Percentiles rank a stretch among this genome's conserved stretches.
phyloP scores from a whole-genome alignment of 129 eudicot genomes.

The Flaveria sonorensis region DNA sequence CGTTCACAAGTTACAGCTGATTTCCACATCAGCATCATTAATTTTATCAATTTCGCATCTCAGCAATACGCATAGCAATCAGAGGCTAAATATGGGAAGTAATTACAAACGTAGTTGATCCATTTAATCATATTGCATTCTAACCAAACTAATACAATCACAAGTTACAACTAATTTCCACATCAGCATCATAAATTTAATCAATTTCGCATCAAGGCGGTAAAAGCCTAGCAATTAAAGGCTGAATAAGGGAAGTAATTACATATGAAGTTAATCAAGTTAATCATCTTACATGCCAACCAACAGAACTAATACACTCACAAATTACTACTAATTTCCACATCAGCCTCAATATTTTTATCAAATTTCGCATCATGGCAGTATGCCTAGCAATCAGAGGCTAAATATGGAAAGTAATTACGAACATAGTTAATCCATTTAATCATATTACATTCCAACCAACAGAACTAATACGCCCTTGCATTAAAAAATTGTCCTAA shows the following conservation, averaged over 20 bases:
- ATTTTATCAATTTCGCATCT: background rate
- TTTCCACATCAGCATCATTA: conserved; percentile 13
- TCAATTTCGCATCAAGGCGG: background rate
- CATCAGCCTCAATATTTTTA: background rate
- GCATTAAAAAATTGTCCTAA: background rate
- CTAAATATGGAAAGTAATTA: background rate
- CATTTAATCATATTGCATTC: too few species aligned
- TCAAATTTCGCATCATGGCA: background rate
- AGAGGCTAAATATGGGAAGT: background rate
- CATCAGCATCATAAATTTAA: background rate
- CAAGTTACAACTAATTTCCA: conserved; percentile 17
- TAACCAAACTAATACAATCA: background rate
- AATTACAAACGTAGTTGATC: too few species aligned
- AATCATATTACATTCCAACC: background rate
- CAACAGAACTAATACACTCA: background rate
- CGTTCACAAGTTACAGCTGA: conserved; percentile 1
- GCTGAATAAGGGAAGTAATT: background rate
- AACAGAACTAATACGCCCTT: background rate
- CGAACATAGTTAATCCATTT: too few species aligned
- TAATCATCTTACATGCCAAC: background rate
- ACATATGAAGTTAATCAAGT: background rate
- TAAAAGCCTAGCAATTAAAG: background rate
- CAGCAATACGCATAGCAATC: background rate
- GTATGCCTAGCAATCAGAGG: background rate
- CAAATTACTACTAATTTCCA: conserved; percentile 15